Percentiles rank a stretch among this genome's conserved stretches.
Evolutionary conservation across 129 eudicot genomes (phyloP).

Genomic region (Pittosporum tobira): DNA sequence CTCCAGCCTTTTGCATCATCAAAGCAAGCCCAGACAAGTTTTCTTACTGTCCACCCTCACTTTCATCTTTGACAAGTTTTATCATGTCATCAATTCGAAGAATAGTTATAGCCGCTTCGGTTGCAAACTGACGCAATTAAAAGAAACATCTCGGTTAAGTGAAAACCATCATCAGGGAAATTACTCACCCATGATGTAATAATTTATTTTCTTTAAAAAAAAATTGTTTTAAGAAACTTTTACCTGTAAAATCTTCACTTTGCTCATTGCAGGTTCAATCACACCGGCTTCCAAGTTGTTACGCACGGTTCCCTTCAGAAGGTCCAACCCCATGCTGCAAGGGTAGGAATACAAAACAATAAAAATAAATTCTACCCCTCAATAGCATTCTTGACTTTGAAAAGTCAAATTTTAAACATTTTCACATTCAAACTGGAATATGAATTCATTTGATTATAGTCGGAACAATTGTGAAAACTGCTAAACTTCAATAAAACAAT

Average conservation of each 20-base stretch:
- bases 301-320: constrained; percentile 70
- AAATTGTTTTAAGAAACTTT: neutral
- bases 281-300: constrained; percentile 97
- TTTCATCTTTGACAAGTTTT: constrained; percentile 71
- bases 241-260: constrained; percentile 92
- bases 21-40: no score
- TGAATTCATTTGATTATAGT: no score
- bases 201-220: neutral
- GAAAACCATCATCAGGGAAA: no score
- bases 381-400: no score
- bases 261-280: constrained; percentile 98
- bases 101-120: constrained; percentile 94
- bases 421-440: no score
- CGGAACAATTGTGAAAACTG: no score
- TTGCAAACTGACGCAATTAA: constrained; percentile 60
- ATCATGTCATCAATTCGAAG: constrained; percentile 98
- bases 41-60: constrained; percentile 75
- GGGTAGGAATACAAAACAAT: neutral
- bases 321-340: constrained; percentile 87
- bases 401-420: no score
- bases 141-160: neutral
- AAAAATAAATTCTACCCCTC: no score
- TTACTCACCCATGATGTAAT: neutral
- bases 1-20: no score
- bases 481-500: no score